phyloP scores from a whole-genome alignment of 257 asterid genomes.

The Lycium barbarum region DNA sequence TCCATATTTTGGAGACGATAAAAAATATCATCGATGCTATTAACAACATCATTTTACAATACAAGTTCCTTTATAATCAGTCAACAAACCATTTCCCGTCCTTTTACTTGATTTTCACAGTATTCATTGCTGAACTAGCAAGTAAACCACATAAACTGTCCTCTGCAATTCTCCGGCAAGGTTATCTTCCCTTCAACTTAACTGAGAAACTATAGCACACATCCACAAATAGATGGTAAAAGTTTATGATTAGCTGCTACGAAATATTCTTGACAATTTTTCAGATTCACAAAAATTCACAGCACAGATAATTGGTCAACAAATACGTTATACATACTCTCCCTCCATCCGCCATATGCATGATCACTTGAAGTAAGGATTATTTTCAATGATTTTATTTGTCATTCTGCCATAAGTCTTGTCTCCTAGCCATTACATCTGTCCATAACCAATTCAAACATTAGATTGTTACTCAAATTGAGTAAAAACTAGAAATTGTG shows the following conservation, averaged over 20 bases:
- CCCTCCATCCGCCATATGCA: background rate
- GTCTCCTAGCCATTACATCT: background rate
- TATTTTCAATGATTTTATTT: background rate
- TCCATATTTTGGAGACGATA: background rate
- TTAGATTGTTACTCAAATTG: background rate
- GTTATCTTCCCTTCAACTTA: background rate
- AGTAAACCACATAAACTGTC: background rate
- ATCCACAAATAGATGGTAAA: background rate
- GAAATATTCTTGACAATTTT: background rate
- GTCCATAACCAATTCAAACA: background rate
- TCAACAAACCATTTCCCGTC: background rate
- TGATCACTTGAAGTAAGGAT: background rate
- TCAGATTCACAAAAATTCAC: background rate
- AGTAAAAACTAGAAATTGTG: background rate
- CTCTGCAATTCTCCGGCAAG: background rate
- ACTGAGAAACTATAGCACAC: background rate
- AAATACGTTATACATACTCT: background rate
- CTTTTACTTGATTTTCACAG: background rate
- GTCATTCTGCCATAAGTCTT: background rate
- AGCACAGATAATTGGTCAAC: background rate
- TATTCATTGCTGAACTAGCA: background rate
- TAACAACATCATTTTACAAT: background rate
- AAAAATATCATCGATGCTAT: background rate
- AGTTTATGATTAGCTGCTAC: background rate
- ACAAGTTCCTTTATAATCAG: background rate